Evolutionary conservation across 2,329 filamentous ascomycete genomes (phyloP).

Genomic region (Trichoderma sp.): DNA sequence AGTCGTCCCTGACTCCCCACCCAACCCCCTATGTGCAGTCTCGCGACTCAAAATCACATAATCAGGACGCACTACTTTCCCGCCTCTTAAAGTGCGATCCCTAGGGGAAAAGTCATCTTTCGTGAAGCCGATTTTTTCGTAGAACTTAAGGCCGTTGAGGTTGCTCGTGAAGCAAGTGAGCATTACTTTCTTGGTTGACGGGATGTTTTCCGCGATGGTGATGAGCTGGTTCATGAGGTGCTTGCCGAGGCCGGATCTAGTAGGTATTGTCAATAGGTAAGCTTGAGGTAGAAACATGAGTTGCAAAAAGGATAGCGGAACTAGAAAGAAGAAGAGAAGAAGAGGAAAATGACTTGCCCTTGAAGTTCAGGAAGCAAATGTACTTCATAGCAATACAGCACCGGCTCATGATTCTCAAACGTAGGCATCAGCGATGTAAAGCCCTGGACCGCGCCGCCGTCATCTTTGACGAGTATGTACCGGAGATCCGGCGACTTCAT

Average conservation of each 20-base stretch:
- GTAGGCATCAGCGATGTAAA: constrained; percentile 72
- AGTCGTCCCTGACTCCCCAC: neutral
- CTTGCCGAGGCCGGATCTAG: constrained; percentile 60
- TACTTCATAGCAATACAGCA: constrained; percentile 78
- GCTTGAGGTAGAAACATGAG: neutral
- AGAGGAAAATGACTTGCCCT: constrained; percentile 40
- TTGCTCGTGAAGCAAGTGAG: constrained; percentile 70
- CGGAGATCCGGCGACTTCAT: constrained; percentile 66
- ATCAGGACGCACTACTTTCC: constrained; percentile 52
- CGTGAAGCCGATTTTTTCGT: constrained; percentile 56
- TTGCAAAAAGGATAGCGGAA: no score
- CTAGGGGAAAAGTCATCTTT: constrained; percentile 55
- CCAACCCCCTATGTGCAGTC: constrained; percentile 30
- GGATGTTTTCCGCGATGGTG: constrained; percentile 50
- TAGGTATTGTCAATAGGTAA: neutral
- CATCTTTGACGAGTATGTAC: constrained; percentile 60
- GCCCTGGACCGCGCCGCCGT: constrained; percentile 38
- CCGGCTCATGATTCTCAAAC: constrained; percentile 61
- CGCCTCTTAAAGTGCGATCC: constrained; percentile 51
- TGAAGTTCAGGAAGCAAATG: constrained; percentile 59
- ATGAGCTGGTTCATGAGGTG: constrained; percentile 58
- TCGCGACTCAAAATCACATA: constrained; percentile 60
- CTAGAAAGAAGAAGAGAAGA: neutral
- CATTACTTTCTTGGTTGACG: constrained; percentile 64
- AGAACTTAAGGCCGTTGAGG: constrained; percentile 55